These are phyloP conservation scores for Chytridium lagenaria DNA, from an alignment of 371 early-diverging fungal genomes.

Conservation along the genomic window DNA sequence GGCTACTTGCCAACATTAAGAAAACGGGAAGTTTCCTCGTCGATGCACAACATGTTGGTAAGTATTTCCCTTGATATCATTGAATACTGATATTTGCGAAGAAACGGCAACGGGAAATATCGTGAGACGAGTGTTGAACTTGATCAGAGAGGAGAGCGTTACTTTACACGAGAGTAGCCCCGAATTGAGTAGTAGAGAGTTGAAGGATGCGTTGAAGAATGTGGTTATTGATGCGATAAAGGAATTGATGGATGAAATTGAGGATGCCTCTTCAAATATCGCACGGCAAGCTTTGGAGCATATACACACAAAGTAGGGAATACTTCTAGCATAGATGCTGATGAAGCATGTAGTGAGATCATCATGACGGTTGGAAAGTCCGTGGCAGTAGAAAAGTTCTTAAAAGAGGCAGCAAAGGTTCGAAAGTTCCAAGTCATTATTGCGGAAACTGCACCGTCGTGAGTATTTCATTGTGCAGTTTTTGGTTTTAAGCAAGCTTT, in stretches of 20 bases:
- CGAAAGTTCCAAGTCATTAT: slow-evolving; percentile 94
- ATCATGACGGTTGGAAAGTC: slow-evolving; percentile 93
- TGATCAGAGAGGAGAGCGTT: slow-evolving; percentile 78
- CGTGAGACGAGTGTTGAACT: slow-evolving; percentile 78
- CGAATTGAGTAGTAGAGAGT: slow-evolving; percentile 34
- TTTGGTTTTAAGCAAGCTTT: slow-evolving; percentile 6
- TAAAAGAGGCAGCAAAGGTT: slow-evolving; percentile 83
- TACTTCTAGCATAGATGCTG: too few relatives aligned
- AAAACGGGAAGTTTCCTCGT: slow-evolving; percentile 72
- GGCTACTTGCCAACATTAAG: slow-evolving; percentile 67
- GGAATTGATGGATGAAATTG: slow-evolving; percentile 85
- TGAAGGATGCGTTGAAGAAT: slow-evolving; percentile 22
- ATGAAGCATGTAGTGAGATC: slow-evolving; percentile 76
- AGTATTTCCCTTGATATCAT: not conserved
- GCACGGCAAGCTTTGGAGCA: slow-evolving; percentile 82
- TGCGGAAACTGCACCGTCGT: slow-evolving; percentile 89
- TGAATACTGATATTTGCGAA: not conserved
- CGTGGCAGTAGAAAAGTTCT: slow-evolving; percentile 83
- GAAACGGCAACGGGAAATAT: slow-evolving; percentile 79
- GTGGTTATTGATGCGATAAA: slow-evolving; percentile 25
- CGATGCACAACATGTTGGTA: slow-evolving; percentile 85
- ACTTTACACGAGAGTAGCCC: slow-evolving; percentile 20
- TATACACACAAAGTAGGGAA: slow-evolving; percentile 82
- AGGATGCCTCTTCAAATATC: slow-evolving; percentile 72
- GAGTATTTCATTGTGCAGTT: slow-evolving; percentile 13